These are phyloP conservation scores for Astraeus odoratus DNA, from an alignment of 768 basidiomycete species.

Conservation along the genomic window DNA sequence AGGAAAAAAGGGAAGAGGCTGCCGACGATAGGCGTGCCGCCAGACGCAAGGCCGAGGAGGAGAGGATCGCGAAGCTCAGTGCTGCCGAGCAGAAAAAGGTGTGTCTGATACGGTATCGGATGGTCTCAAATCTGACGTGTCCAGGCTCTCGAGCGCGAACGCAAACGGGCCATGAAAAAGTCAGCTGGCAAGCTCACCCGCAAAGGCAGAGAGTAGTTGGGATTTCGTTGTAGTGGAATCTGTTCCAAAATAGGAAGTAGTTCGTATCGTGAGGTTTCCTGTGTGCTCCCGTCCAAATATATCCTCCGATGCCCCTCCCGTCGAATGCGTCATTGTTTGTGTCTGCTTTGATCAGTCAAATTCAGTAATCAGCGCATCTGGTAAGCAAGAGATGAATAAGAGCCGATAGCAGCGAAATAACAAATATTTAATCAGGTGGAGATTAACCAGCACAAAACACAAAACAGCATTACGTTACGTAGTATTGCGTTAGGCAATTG, in stretches of 20 bases:
- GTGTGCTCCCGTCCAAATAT: no score
- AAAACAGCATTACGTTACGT: no score
- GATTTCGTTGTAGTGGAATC: background rate
- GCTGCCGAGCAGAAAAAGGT: conserved; percentile 83
- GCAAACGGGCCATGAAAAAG: conserved; percentile 64
- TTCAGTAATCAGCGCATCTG: background rate
- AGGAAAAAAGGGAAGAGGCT: conserved; percentile 65
- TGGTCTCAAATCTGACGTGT: conserved; percentile 2
- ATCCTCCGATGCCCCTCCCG: background rate
- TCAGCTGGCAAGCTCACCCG: conserved; percentile 49
- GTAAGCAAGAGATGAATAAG: background rate
- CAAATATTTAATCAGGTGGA: no score
- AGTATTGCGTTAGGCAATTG: no score
- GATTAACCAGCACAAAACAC: no score
- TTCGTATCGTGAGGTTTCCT: no score
- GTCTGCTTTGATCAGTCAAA: background rate
- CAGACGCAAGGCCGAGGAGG: conserved; percentile 69
- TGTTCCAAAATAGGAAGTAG: no score
- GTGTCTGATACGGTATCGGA: conserved; percentile 2
- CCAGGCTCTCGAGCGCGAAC: conserved; percentile 68
- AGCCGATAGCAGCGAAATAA: no score
- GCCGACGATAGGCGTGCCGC: conserved; percentile 65
- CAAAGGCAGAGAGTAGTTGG: background rate
- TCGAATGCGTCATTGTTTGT: background rate
- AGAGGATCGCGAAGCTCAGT: conserved; percentile 63